Conservation (phyloP, 192 early-diverging fungal species). For the Entomortierella beljakovae region DNA sequence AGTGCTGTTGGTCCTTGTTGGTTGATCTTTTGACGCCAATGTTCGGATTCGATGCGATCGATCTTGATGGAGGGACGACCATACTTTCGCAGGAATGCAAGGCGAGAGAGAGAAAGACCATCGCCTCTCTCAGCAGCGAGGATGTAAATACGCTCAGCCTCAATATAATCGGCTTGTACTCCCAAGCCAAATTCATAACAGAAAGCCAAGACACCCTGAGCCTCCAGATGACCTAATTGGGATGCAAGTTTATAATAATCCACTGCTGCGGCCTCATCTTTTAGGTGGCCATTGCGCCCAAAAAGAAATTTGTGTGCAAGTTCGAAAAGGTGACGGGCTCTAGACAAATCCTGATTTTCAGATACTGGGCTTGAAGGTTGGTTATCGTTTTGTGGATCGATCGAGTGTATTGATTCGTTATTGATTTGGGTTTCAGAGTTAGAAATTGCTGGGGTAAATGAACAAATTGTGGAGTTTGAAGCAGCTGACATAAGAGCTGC, state of each 20-base stretch:
- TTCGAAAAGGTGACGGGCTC: constrained; percentile 43
- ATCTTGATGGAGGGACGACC: constrained; percentile 84
- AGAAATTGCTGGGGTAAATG: constrained; percentile 26
- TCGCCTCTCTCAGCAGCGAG: constrained; percentile 68
- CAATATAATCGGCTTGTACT: constrained; percentile 65
- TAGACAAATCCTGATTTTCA: constrained; percentile 20
- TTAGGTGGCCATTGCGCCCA: constrained; percentile 57
- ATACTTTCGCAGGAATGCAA: constrained; percentile 84
- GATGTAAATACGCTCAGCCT: constrained; percentile 76
- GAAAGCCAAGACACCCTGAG: constrained; percentile 79
- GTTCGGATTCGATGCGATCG: constrained; percentile 82
- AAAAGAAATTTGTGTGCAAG: constrained; percentile 60
- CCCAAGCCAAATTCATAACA: constrained; percentile 91
- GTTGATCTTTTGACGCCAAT: constrained; percentile 74
- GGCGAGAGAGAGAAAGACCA: constrained; percentile 74
- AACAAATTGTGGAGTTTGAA: constrained; percentile 35
- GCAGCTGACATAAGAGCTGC: constrained; percentile 19
- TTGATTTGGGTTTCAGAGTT: constrained; percentile 15
- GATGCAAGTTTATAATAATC: constrained; percentile 65
- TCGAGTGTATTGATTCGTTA: constrained; percentile 3
- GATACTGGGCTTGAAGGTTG: constrained; percentile 1
- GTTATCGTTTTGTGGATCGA: background rate
- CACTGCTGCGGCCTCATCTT: constrained; percentile 62
- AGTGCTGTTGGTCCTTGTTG: constrained; percentile 66
- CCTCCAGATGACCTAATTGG: constrained; percentile 52